These are phyloP conservation scores for Lodderomyces theae DNA, from an alignment of 1,139 yeast species.

Conservation along the genomic window DNA sequence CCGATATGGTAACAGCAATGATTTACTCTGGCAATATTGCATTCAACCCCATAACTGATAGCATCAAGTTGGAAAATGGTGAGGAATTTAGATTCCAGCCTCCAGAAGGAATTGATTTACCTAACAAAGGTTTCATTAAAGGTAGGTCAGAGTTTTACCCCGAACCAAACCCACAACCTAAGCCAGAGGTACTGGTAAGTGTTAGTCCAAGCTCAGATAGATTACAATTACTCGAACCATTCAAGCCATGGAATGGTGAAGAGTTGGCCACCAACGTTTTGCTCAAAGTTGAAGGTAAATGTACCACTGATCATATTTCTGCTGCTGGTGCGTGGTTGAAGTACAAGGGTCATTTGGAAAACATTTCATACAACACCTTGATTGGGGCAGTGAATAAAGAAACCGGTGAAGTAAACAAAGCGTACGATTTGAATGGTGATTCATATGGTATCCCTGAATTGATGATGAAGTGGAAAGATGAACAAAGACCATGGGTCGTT, in stretches of 20 bases:
- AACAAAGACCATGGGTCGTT: slow-evolving; percentile 84
- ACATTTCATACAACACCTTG: slow-evolving; percentile 89
- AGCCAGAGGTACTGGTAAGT: slow-evolving; percentile 63
- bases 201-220: slow-evolving; percentile 74
- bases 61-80: slow-evolving; percentile 65
- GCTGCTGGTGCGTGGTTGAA: slow-evolving; percentile 99
- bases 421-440: slow-evolving; percentile 81
- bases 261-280: slow-evolving; percentile 76
- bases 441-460: slow-evolving; percentile 86
- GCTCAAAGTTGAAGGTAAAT: slow-evolving; percentile 92
- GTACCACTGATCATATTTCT: slow-evolving; percentile 97
- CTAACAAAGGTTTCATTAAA: slow-evolving; percentile 70
- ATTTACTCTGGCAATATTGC: slow-evolving; percentile 87
- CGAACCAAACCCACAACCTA: slow-evolving; percentile 69
- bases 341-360: slow-evolving; percentile 95
- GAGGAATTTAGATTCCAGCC: slow-evolving; percentile 68
- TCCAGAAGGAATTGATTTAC: slow-evolving; percentile 84
- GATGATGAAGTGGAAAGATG: slow-evolving; percentile 93
- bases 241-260: slow-evolving; percentile 78
- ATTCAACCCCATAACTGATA: slow-evolving; percentile 84
- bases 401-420: slow-evolving; percentile 92
- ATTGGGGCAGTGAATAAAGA: slow-evolving; percentile 97
- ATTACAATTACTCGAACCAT: slow-evolving; percentile 85
- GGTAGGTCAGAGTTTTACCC: slow-evolving; percentile 89
- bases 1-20: slow-evolving; percentile 96